A percentile compares a stretch with the other conserved stretches of the same genome.
These are phyloP conservation scores for Saitoella complicata DNA, from an alignment of 805 yeast species.

Conservation along the genomic window DNA sequence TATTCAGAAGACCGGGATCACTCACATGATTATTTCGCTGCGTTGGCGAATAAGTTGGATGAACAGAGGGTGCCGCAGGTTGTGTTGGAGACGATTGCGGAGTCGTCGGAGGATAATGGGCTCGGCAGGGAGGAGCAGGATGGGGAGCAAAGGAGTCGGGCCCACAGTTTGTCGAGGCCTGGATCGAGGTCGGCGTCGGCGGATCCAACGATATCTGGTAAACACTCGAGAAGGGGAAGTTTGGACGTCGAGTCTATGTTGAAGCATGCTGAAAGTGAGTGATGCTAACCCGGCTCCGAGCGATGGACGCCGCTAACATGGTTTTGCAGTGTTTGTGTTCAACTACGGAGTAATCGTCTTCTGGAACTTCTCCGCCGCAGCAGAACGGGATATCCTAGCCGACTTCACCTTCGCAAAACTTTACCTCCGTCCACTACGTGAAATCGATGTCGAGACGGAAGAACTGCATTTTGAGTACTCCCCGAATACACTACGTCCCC, in stretches of 20 bases:
- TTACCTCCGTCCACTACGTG: conserved; percentile 46
- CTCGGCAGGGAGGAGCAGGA: neutral
- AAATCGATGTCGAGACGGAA: conserved; percentile 85
- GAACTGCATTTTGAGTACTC: conserved; percentile 62
- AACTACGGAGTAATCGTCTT: conserved; percentile 93
- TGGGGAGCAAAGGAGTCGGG: neutral
- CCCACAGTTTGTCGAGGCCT: neutral
- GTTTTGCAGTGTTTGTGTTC: conserved; percentile 47
- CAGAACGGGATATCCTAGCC: conserved; percentile 85
- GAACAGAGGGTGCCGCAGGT: too few relatives aligned
- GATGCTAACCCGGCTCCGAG: too few relatives aligned
- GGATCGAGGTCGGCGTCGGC: neutral
- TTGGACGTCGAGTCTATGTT: conserved; percentile 17
- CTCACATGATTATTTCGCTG: conserved; percentile 41
- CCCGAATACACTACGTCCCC: conserved; percentile 30
- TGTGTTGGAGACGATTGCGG: too few relatives aligned
- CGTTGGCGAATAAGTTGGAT: too few relatives aligned
- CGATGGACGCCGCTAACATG: too few relatives aligned
- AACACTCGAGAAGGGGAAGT: neutral
- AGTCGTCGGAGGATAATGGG: conserved; percentile 22
- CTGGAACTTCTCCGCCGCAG: conserved; percentile 88
- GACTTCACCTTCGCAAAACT: conserved; percentile 57
- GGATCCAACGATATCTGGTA: neutral
- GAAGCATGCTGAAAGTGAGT: conserved; percentile 38
- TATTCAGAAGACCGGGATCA: conserved; percentile 77